Percentiles rank a stretch among this genome's conserved stretches.
Evolutionary conservation across 352 stramenopile genomes (phyloP).

Genomic region (Plasmopara viticola): DNA sequence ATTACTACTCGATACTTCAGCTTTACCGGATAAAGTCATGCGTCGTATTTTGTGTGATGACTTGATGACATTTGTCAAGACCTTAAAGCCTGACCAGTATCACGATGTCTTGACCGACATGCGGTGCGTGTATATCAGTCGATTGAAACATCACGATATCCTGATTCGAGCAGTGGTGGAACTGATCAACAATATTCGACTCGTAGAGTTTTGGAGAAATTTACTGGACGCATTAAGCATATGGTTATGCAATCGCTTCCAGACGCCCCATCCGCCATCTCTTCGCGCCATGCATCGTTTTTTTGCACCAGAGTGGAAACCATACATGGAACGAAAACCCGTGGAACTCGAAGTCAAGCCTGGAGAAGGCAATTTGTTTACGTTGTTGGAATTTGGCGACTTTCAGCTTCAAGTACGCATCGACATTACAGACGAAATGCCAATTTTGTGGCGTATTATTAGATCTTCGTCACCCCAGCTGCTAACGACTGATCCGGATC

Average conservation of each 20-base stretch:
- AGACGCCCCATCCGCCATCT: constrained; percentile 22
- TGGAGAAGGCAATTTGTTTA: constrained; percentile 17
- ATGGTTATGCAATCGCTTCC: constrained; percentile 20
- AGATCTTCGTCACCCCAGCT: constrained; percentile 16
- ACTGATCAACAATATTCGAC: constrained; percentile 37
- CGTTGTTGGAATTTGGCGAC: constrained; percentile 27
- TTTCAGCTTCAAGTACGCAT: constrained; percentile 45
- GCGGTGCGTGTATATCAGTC: constrained; percentile 9
- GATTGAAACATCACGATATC: constrained; percentile 20
- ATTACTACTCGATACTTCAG: constrained; percentile 24
- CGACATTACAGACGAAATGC: constrained; percentile 23
- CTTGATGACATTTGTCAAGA: constrained; percentile 23
- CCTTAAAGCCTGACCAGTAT: constrained; percentile 17
- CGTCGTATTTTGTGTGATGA: constrained; percentile 21
- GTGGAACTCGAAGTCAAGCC: constrained; percentile 15
- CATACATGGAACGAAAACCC: constrained; percentile 20
- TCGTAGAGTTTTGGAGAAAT: constrained; percentile 45
- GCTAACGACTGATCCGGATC: constrained; percentile 11
- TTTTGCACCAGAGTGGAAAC: constrained; percentile 38
- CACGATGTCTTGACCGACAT: constrained; percentile 15
- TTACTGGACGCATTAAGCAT: constrained; percentile 26
- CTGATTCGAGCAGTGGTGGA: constrained; percentile 32
- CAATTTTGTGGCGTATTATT: constrained; percentile 49
- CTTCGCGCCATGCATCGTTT: constrained; percentile 39
- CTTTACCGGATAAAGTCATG: constrained; percentile 15